Percentiles rank a stretch among this genome's conserved stretches.
Evolutionary conservation across 805 yeast genomes (phyloP).

Genomic region (Monosporozyma unispora): DNA sequence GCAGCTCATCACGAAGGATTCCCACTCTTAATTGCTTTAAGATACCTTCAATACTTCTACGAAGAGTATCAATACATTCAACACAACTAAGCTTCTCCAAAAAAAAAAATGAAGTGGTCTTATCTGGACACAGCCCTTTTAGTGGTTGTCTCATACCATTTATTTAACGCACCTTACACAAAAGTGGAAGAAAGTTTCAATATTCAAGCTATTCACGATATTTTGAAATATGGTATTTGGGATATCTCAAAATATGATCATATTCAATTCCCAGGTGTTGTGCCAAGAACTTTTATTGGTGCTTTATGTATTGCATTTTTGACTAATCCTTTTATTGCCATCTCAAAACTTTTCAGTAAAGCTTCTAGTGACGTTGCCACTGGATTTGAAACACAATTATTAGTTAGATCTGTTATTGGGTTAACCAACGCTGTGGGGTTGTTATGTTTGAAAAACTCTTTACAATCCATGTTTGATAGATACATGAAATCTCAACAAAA

Average conservation of each 20-base stretch:
- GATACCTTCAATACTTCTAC: not conserved
- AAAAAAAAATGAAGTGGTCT: conserved; percentile 17
- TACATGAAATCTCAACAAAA: conserved; percentile 10
- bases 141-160: conserved; percentile 39
- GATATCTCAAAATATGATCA: conserved; percentile 56
- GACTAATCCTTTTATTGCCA: conserved; percentile 32
- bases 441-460: conserved; percentile 39
- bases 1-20: not conserved
- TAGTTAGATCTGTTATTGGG: conserved; percentile 56
- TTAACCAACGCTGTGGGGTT: conserved; percentile 48
- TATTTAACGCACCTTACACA: conserved; percentile 64
- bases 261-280: conserved; percentile 72
- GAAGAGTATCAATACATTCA: not conserved
- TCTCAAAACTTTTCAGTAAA: conserved; percentile 7
- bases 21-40: too few species aligned
- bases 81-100: not conserved
- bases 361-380: conserved; percentile 17
- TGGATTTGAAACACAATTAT: conserved; percentile 43
- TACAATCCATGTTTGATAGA: conserved; percentile 20
- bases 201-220: conserved; percentile 81
- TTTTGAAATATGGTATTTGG: conserved; percentile 50
- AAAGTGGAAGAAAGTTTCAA: conserved; percentile 94
- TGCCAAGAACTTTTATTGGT: conserved; percentile 79
- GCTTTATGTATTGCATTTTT: conserved; percentile 45
- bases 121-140: conserved; percentile 33